phyloP scores from a whole-genome alignment of 805 yeast genomes.

The Saturnispora gosingensis region DNA sequence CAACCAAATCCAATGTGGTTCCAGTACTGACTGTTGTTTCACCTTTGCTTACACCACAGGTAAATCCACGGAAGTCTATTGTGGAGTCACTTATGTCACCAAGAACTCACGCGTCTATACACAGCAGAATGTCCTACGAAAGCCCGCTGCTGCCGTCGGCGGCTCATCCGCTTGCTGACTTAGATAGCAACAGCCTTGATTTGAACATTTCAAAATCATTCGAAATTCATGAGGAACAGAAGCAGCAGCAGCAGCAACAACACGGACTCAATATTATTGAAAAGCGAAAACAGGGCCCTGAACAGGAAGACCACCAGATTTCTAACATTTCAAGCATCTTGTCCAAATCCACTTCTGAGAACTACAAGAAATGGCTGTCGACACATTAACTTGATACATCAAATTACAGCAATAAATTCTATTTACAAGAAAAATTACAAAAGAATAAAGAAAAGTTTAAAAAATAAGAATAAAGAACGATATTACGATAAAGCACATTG shows the following conservation, averaged over 20 bases:
- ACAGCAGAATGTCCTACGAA: slow-evolving; percentile 23
- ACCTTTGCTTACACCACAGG: slow-evolving; percentile 26
- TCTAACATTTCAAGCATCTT: slow-evolving; percentile 24
- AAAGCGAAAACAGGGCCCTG: neutral
- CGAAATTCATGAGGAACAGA: neutral
- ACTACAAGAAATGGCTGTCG: slow-evolving; percentile 27
- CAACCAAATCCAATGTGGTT: slow-evolving; percentile 10
- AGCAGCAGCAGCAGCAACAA: neutral
- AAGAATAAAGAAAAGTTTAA: neutral
- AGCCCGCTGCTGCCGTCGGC: slow-evolving; percentile 24
- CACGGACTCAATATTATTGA: neutral
- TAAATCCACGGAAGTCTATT: slow-evolving; percentile 10
- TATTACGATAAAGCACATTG: neutral
- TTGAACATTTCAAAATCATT: slow-evolving; percentile 15
- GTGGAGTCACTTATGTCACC: slow-evolving; percentile 19
- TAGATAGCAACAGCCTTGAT: slow-evolving; percentile 26
- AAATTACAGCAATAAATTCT: neutral
- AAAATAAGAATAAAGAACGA: neutral
- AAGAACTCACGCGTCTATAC: slow-evolving; percentile 8
- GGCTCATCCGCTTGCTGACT: slow-evolving; percentile 14
- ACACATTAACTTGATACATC: slow-evolving; percentile 12
- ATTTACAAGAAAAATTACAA: neutral
- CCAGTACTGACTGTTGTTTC: slow-evolving; percentile 18
- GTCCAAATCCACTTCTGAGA: slow-evolving; percentile 24
- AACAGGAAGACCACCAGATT: slow-evolving; percentile 8